These are phyloP conservation scores for Solanum gandarillasii DNA, from an alignment of 257 asterid genomes.

Conservation along the genomic window DNA sequence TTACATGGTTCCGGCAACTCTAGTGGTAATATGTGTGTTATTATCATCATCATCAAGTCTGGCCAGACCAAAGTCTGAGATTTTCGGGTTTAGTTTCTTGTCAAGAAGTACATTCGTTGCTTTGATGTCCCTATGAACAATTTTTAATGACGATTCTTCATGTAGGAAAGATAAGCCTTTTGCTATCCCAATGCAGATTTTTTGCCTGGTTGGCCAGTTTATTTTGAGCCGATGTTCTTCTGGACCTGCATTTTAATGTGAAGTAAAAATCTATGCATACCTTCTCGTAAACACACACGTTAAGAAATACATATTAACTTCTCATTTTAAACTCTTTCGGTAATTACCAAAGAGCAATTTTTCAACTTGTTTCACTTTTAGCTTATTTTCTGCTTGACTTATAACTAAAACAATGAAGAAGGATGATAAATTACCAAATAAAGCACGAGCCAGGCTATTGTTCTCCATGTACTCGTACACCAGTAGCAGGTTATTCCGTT, in stretches of 20 bases:
- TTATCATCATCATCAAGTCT: constrained; percentile 2
- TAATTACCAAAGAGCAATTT: neutral
- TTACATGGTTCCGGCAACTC: constrained; percentile 2
- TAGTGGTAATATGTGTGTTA: neutral
- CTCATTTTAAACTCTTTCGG: neutral
- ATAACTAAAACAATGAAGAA: neutral
- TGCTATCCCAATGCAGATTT: constrained; percentile 1
- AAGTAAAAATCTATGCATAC: neutral
- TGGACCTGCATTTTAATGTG: neutral
- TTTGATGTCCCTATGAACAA: constrained; percentile 2
- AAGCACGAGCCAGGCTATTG: constrained; percentile 27
- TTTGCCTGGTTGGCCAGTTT: constrained; percentile 4
- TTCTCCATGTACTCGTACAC: constrained; percentile 26
- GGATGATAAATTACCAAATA: constrained; percentile 3
- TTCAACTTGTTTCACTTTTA: neutral
- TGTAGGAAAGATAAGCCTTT: constrained; percentile 1
- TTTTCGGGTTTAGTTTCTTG: constrained; percentile 1
- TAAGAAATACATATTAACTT: neutral
- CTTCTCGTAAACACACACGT: neutral
- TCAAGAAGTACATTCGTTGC: neutral
- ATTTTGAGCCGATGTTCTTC: neutral
- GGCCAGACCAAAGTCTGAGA: constrained; percentile 5
- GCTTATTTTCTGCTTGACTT: neutral
- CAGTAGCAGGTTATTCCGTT: constrained; percentile 27
- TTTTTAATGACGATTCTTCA: neutral